Base-by-base conservation (phyloP, 352 stramenopile species). In the Pythium chondricola region DNA sequence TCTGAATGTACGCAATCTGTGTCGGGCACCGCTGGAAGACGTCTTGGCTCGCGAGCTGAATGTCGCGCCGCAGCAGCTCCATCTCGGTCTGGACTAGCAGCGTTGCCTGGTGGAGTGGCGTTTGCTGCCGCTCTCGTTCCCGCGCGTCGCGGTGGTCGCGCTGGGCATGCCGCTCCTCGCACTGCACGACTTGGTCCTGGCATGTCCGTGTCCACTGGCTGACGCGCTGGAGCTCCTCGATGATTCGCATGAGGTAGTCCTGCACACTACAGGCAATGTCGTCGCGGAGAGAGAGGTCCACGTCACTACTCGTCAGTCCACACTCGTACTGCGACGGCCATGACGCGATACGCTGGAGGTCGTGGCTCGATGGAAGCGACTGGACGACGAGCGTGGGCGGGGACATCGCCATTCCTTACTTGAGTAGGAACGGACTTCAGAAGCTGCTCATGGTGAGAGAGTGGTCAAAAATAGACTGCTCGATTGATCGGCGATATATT, bases 141-240 rank as follows among this genome's bases (percentile, higher is more conserved):
- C 18, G 27, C 29, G 24, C 21, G n/a, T 20, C 4, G n/a, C 29
- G 14, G 3, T 58, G 35, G 20, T 40, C 26, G 13, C 54, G 21
- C 30, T 51, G 33, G 7, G 21, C 18, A 18, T 52, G 46, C 26
- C 53, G 51, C 6, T 52, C 30, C 21, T 54, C 47, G 3, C 33
- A 43, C n/a, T 36, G 39, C 1, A 17, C n/a, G 5, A 53, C 16
- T 8, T 41, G 45, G 14, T 31, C 39, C 25, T 57, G 54, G 53
- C 39, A 70, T 6, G 42, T 35, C 0, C 47, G 44, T 17, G 62
- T 65, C 69, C 69, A 84, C 20, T 45, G 53, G 29, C 69, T 73
- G 37, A 84, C 61, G 14, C 73, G 56, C 22, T 82, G 65, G 5
- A 80, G 60, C 29, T 84, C 72, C 32, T 81, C 62, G 14, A 72